Base-by-base conservation (phyloP, 805 yeast species). In the Teunomyces tritomae region DNA sequence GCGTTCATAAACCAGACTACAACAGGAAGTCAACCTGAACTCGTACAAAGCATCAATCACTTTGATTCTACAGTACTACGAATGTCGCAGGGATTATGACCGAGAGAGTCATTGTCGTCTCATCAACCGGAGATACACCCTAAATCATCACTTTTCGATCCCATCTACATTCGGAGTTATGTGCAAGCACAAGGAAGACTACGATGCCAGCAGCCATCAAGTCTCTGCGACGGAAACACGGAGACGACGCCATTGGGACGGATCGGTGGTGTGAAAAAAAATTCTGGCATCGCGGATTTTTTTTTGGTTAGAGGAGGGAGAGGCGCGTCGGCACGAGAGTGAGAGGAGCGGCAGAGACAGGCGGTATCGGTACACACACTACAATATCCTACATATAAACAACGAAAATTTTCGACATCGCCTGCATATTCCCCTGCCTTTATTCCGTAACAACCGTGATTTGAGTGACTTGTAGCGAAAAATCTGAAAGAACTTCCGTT, bases 61-160 rank as follows among this genome's bases (percentile, higher is more conserved):
- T 4, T 5, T 27, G 29, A 14, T 8, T 17, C 6, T 39, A 10
- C n/a, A 27, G 28, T 5, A 1, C 34, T 40, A 40, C 43, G 28
- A 13, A 45, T 61, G 58, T 61, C 49, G 51, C 45, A 58, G 64
- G 64, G 63, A 58, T 57, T 44, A 62, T 62, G 65, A 62, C 65
- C 65, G 65, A 61, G 55, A 55, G 64, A 61, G 55, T 62, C 65
- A 59, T 37, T 52, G 57, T 56, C 28, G 26, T 27, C 55, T 62
- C 65, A 57, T 62, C 64, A 56, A 58, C 57, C 65, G 65, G 65
- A 62, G 65, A 62, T 62, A 62, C 65, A 59, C 64, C 65, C 65
- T 55, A 37, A 43, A 34, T 46, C 10, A 24, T 53, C 49, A 33
- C 26, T 53, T 34, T 53, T 24, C 27, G 43, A 48, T 48, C 46